Conservation (phyloP, 768 basidiomycete species). For the Termitomyces sp. region DNA sequence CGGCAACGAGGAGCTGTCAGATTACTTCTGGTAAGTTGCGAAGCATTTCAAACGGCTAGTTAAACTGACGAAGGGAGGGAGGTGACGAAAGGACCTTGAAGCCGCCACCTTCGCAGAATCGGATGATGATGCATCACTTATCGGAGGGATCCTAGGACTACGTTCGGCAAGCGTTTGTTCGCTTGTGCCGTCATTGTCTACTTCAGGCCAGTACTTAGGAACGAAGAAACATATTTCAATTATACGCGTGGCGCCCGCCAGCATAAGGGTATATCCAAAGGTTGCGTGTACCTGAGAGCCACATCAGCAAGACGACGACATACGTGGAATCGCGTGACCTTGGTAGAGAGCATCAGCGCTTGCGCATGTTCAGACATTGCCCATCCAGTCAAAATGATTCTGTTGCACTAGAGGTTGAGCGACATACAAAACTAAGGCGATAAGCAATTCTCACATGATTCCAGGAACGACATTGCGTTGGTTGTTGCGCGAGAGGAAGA, state of each 20-base stretch:
- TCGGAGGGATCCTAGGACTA: constrained; percentile 9
- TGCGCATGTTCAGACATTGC: constrained; percentile 91
- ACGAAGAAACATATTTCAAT: constrained; percentile 80
- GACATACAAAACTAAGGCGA: not conserved
- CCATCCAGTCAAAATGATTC: constrained; percentile 89
- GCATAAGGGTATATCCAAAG: constrained; percentile 83
- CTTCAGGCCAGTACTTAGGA: constrained; percentile 23
- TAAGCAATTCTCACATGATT: constrained; percentile 53
- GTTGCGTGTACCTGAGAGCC: constrained; percentile 62
- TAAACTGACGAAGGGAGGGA: constrained; percentile 80
- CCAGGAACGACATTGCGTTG: constrained; percentile 82
- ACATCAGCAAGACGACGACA: not conserved
- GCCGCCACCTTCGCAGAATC: constrained; percentile 30
- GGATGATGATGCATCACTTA: constrained; percentile 6
- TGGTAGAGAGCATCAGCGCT: constrained; percentile 76
- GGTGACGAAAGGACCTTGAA: constrained; percentile 67
- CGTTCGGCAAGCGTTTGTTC: constrained; percentile 60
- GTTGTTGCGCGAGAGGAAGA: constrained; percentile 74
- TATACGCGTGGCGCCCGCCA: constrained; percentile 74
- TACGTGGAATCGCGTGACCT: constrained; percentile 33
- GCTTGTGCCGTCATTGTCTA: constrained; percentile 50
- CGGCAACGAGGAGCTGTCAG: constrained; percentile 58
- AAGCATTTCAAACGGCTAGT: not conserved
- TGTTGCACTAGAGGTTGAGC: constrained; percentile 18
- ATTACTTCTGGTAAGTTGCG: constrained; percentile 4